A percentile compares a stretch with the other conserved stretches of the same genome.
Evolutionary conservation across 768 basidiomycete species (phyloP).

Genomic region (Agrocybe pediades): DNA sequence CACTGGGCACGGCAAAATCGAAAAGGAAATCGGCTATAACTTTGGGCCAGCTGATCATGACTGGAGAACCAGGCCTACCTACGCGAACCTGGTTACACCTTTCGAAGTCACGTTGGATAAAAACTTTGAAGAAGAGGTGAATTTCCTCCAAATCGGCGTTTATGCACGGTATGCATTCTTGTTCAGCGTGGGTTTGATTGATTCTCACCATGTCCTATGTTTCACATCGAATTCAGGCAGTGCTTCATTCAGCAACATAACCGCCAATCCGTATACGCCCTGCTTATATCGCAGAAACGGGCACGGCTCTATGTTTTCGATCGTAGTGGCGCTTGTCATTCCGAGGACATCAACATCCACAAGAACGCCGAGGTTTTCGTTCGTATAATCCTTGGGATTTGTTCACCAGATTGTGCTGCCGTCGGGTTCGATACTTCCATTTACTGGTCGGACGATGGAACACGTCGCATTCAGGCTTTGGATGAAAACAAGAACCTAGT

Average conservation of each 20-base stretch:
- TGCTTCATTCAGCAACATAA: conserved; percentile 21
- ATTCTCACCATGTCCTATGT: too few species aligned
- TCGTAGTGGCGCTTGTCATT: conserved; percentile 15
- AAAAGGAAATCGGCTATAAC: too few species aligned
- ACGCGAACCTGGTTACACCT: background rate
- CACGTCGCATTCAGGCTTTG: conserved; percentile 2
- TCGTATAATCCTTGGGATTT: conserved; percentile 20
- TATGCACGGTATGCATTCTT: conserved; percentile 17
- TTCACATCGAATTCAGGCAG: too few species aligned
- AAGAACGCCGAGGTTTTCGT: conserved; percentile 15
- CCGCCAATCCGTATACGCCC: conserved; percentile 18
- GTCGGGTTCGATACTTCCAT: conserved; percentile 25
- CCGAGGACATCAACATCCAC: conserved; percentile 19
- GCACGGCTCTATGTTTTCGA: conserved; percentile 20
- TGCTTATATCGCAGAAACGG: conserved; percentile 12
- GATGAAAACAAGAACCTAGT: background rate
- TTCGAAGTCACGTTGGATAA: conserved; percentile 11
- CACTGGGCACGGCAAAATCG: too few species aligned
- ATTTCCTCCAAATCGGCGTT: conserved; percentile 9
- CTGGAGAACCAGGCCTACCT: background rate
- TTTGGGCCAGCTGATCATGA: background rate
- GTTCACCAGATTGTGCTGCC: conserved; percentile 11
- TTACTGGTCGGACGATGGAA: conserved; percentile 15
- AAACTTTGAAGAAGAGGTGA: background rate
- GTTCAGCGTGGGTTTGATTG: too few species aligned